Conservation (phyloP, 2,329 filamentous ascomycete species). For the Aspergillus glaucus region DNA sequence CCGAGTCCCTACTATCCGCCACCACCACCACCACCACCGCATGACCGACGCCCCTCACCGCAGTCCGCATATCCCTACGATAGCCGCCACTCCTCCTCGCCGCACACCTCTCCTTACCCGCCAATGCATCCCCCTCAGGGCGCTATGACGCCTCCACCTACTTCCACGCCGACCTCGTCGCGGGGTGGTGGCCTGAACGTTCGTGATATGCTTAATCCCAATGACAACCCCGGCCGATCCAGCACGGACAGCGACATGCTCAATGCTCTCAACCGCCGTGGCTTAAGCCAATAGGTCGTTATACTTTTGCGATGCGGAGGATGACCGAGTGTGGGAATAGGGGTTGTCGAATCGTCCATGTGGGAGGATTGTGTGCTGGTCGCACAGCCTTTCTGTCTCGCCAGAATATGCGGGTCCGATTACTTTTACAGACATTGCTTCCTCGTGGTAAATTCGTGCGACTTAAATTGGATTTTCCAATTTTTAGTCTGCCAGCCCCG, state of each 20-base stretch:
- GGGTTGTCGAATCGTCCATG: slow-evolving; percentile 1
- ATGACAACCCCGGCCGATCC: slow-evolving; percentile 35
- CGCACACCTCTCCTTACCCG: slow-evolving; percentile 36
- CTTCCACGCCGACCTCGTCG: slow-evolving; percentile 26
- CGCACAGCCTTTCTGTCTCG: slow-evolving; percentile 8
- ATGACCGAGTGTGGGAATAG: background rate
- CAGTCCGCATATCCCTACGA: slow-evolving; percentile 41
- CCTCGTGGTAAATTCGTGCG: background rate
- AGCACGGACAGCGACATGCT: slow-evolving; percentile 47
- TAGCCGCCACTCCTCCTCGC: slow-evolving; percentile 36
- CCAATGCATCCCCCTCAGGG: slow-evolving; percentile 27
- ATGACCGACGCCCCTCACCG: slow-evolving; percentile 40
- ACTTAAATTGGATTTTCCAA: no score
- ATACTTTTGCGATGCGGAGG: slow-evolving; percentile 1
- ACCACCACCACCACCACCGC: slow-evolving; percentile 15
- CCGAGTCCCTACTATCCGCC: slow-evolving; percentile 35
- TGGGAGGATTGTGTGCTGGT: slow-evolving; percentile 19
- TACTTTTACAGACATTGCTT: background rate
- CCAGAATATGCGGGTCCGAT: background rate
- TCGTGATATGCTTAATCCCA: slow-evolving; percentile 43
- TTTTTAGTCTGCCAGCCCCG: no score
- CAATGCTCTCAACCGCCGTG: slow-evolving; percentile 40
- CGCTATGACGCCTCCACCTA: slow-evolving; percentile 23
- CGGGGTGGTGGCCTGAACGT: slow-evolving; percentile 40
- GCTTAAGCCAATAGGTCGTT: slow-evolving; percentile 23